Base-by-base conservation (phyloP, 768 basidiomycete genomes). In the Agrocybe chaxingu region DNA sequence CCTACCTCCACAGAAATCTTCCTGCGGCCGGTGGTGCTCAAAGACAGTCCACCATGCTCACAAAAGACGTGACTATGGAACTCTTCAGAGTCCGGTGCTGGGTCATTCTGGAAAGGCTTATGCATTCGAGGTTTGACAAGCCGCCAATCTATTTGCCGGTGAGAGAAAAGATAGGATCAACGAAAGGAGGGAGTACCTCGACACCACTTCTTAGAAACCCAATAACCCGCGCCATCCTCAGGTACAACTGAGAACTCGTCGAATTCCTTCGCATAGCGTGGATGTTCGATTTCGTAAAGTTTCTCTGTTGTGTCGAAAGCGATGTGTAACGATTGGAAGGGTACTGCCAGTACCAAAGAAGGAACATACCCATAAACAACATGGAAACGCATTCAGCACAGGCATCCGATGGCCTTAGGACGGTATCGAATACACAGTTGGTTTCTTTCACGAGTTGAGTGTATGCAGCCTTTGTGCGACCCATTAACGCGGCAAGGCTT, bases 131-230 rank as follows among this genome's bases (percentile, higher is more conserved):
- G 92, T 57, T 78, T 85, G 40, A 66, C 59, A 46, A 80, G 66
- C 62, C 73, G 73, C 92, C 92, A 94, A 63, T 90, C 92, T 93
- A 55, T 40, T 19, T 12, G 38, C 30, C 42, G 45, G 44, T 33
- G 33, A 55, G 13, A 32, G 47, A 13, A 30, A n/a, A 44, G 43
- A 19, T 56, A 45, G 2, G n/a, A 13, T 37, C 33, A 49, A 40
- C 32, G 31, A 34, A 16, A 58, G 51, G 4, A 53, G 11, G 51
- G 51, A 44, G 11, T 50, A 87, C 90, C 90, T 78, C 77, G 86
- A 3, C 87, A 64, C 92, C 92, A 93, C 5, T 68, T 64, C 61
- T 85, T 90, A 0, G 91, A 92, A 59, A 92, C 80, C 84, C 85
- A 89, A 62, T 75, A 84, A 6, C 79, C 78, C 11, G 56, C 54